A percentile compares a stretch with the other conserved stretches of the same genome.
Conservation (phyloP, 1,139 yeast species). For the Geotrichum candidum region DNA sequence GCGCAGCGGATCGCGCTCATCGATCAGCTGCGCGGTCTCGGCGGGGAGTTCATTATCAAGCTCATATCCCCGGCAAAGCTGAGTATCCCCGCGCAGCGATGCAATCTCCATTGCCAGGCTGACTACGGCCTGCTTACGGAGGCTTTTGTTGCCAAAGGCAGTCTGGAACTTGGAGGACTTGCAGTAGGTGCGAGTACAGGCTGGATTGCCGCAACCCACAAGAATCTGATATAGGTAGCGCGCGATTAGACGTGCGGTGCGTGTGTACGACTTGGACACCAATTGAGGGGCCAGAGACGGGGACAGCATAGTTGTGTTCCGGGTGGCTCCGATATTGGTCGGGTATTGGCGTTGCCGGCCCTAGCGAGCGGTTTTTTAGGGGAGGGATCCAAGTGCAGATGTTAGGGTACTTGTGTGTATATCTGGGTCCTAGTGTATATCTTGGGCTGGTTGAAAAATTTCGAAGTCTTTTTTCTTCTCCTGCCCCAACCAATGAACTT, state of each 20-base stretch:
- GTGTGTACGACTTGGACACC: background rate
- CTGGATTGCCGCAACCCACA: slow-evolving; percentile 22
- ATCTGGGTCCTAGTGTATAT: background rate
- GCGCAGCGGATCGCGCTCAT: slow-evolving; percentile 17
- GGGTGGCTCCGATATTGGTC: background rate
- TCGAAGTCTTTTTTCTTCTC: background rate
- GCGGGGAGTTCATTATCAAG: slow-evolving; percentile 7
- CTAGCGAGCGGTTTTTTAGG: background rate
- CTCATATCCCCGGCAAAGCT: slow-evolving; percentile 17
- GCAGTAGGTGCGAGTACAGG: slow-evolving; percentile 23
- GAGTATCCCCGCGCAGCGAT: slow-evolving; percentile 18
- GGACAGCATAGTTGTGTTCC: background rate
- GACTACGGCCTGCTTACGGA: slow-evolving; percentile 19
- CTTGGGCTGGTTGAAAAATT: background rate
- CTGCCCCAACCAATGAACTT: slow-evolving; percentile 1
- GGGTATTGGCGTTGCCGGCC: background rate
- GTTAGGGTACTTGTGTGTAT: background rate
- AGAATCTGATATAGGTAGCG: slow-evolving; percentile 24
- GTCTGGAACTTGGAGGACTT: slow-evolving; percentile 16
- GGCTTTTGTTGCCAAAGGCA: slow-evolving; percentile 19
- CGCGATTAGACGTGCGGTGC: slow-evolving; percentile 14
- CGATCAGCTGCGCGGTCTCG: slow-evolving; percentile 5
- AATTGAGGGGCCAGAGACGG: background rate
- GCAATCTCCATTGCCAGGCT: slow-evolving; percentile 23
- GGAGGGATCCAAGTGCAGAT: background rate